Evolutionary conservation across 164 flowering plant species (phyloP), one percentile per base, ranked within the genome.

Genomic region (Protea cynaroides): DNA sequence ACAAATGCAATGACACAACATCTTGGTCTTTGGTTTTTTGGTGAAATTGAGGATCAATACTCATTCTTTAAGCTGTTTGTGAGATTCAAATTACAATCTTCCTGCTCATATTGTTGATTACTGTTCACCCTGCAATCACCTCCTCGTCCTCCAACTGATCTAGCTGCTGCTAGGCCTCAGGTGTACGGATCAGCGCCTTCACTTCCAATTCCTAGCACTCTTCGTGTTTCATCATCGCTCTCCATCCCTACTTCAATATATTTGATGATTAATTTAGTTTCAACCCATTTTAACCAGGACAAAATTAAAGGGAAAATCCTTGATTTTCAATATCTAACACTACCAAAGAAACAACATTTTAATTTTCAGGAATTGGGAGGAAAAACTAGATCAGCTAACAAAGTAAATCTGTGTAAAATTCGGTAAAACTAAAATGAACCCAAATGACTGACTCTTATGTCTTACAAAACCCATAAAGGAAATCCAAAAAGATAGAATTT

Each of bases 141-240:
- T n/a, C n/a, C n/a, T n/a, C n/a, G n/a, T n/a, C 90, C 90, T n/a
- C 74, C 82, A 13, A n/a, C 81, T 0, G 84, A 81, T 37, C 82
- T 75, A 13, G n/a, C n/a, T n/a, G 63, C 63, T 4, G 72, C 85
- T 23, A 79, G 61, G 6, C 94, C 84, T 44, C 85, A 79, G 34
- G 79, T 79, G 1, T 86, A 82, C 0, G 84, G 70, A 12, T 81
- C 97, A 0, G 76, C 80, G 0, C 74, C 78, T 56, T 88, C 96
- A 11, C 80, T 87, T 8, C 96, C 88, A 10, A 91, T 68, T 75
- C 89, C 99, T 21, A 97, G 97, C 52, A 94, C 99, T 80, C 96
- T 82, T 63, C 97, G 80, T 67, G 88, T 85, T 82, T 94, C 99
- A 24, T 94, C 99, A 58, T 94, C 99, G 69, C 97, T 94, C 78